phyloP scores from a whole-genome alignment of 176 grass and related monocot species.

The Alopecurus myosuroides region DNA sequence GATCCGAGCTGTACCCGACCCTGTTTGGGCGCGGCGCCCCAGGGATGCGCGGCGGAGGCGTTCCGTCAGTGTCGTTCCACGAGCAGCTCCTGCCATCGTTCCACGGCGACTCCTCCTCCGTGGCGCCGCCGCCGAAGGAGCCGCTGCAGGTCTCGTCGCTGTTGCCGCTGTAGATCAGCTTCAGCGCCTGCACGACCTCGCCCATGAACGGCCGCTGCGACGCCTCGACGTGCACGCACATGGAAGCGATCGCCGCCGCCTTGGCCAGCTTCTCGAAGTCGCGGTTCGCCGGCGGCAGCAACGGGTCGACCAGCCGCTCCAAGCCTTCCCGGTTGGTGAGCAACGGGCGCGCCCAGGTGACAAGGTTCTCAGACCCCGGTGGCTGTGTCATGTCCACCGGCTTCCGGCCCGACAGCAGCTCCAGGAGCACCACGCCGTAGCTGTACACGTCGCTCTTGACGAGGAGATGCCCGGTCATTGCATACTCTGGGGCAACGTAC shows the following conservation, averaged over 20 bases:
- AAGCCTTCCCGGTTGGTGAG: conserved; percentile 69
- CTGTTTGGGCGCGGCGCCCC: conserved; percentile 18
- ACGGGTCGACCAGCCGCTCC: conserved; percentile 70
- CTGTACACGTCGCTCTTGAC: conserved; percentile 99
- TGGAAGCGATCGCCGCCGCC: conserved; percentile 83
- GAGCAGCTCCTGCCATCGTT: conserved; percentile 42
- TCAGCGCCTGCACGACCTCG: conserved; percentile 97
- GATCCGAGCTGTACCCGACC: conserved; percentile 58
- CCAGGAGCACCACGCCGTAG: conserved; percentile 88
- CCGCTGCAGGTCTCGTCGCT: conserved; percentile 62
- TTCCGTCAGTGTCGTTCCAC: conserved; percentile 28
- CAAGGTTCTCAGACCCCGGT: conserved; percentile 75
- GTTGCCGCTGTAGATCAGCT: conserved; percentile 65
- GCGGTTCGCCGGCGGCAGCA: conserved; percentile 41
- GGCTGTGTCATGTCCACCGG: conserved; percentile 81
- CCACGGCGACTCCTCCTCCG: conserved; percentile 55
- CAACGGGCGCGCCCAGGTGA: conserved; percentile 86
- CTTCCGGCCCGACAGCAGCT: conserved; percentile 86
- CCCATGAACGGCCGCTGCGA: conserved; percentile 97
- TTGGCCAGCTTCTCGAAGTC: conserved; percentile 80
- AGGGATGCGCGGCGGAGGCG: conserved; percentile 28
- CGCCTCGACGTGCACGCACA: conserved; percentile 82
- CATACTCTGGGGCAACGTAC: conserved; percentile 97
- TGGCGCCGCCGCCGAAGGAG: conserved; percentile 51
- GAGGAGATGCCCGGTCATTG: conserved; percentile 92